Percentiles rank a stretch among this genome's conserved stretches.
Conservation (phyloP, 2,329 filamentous ascomycete genomes). For the Tolypocladium endophyticum region DNA sequence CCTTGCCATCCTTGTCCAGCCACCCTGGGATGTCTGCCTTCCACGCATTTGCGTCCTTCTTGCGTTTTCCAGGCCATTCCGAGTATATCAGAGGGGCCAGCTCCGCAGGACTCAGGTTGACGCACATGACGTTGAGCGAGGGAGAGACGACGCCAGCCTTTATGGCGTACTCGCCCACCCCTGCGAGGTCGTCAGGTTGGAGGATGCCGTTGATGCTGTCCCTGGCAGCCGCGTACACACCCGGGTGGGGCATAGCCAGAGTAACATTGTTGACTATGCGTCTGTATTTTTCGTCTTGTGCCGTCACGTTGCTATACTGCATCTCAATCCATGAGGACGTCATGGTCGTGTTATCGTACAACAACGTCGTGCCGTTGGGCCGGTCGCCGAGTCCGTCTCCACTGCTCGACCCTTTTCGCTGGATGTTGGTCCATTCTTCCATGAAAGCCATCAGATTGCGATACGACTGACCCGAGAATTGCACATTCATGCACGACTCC, state of each 20-base stretch:
- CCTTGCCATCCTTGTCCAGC: slow-evolving; percentile 10
- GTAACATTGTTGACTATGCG: slow-evolving; percentile 67
- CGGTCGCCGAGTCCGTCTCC: slow-evolving; percentile 32
- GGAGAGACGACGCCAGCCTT: slow-evolving; percentile 61
- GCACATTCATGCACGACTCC: slow-evolving; percentile 55
- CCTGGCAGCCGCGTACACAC: slow-evolving; percentile 54
- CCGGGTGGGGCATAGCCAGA: slow-evolving; percentile 64
- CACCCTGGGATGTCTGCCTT: slow-evolving; percentile 22
- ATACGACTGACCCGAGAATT: slow-evolving; percentile 60
- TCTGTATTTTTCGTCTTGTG: slow-evolving; percentile 34
- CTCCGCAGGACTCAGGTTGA: slow-evolving; percentile 49
- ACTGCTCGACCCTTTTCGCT: slow-evolving; percentile 29
- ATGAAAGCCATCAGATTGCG: slow-evolving; percentile 58
- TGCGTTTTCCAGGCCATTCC: slow-evolving; percentile 39
- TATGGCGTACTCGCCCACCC: slow-evolving; percentile 59
- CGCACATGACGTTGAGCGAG: slow-evolving; percentile 62
- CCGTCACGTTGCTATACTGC: slow-evolving; percentile 38
- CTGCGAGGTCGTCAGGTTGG: slow-evolving; percentile 54
- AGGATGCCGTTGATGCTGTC: slow-evolving; percentile 53
- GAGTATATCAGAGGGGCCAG: slow-evolving; percentile 55
- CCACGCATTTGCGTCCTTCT: slow-evolving; percentile 22
- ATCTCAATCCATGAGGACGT: slow-evolving; percentile 58
- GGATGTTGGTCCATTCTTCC: slow-evolving; percentile 40
- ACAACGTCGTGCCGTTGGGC: slow-evolving; percentile 49
- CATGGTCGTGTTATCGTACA: slow-evolving; percentile 66